A percentile compares a stretch with the other conserved stretches of the same genome.
Conservation (phyloP, 441 rosid species). For the Corymbia citriodora region DNA sequence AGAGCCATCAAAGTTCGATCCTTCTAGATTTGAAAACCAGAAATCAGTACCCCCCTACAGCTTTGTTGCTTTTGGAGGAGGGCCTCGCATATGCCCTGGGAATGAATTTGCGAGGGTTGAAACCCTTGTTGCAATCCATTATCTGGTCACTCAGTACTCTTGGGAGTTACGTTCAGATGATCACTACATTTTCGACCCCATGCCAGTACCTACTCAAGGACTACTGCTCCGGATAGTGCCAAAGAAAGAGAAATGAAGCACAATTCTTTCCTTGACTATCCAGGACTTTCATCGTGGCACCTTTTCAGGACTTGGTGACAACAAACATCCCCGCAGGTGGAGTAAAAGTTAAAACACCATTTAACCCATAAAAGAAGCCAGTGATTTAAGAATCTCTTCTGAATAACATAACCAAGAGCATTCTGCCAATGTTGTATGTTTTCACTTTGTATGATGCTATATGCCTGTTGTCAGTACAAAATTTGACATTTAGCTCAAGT, state of each 20-base stretch:
- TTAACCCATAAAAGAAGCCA: background rate
- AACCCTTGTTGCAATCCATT: conserved; percentile 12
- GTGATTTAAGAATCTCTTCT: background rate
- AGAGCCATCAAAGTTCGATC: conserved; percentile 38
- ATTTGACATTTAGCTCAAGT: background rate
- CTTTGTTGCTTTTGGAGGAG: conserved; percentile 42
- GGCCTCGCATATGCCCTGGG: conserved; percentile 49
- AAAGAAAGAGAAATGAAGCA: background rate
- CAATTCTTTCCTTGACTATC: background rate
- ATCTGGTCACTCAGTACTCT: conserved; percentile 3
- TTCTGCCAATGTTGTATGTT: background rate
- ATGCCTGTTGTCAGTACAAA: background rate
- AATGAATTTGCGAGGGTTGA: conserved; percentile 39
- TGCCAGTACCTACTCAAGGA: conserved; percentile 3
- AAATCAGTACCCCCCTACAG: conserved; percentile 37
- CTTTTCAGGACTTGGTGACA: background rate
- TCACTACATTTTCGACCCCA: background rate
- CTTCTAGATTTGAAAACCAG: conserved; percentile 31
- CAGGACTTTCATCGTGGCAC: background rate
- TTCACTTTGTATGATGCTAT: background rate
- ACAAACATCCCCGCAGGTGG: background rate
- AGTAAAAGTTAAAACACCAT: background rate
- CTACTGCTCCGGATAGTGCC: background rate
- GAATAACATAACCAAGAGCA: background rate
- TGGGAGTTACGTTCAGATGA: background rate